A percentile compares a stretch with the other conserved stretches of the same genome.
Conservation (phyloP, 805 yeast species). For the Ogataea wickerhamii region DNA sequence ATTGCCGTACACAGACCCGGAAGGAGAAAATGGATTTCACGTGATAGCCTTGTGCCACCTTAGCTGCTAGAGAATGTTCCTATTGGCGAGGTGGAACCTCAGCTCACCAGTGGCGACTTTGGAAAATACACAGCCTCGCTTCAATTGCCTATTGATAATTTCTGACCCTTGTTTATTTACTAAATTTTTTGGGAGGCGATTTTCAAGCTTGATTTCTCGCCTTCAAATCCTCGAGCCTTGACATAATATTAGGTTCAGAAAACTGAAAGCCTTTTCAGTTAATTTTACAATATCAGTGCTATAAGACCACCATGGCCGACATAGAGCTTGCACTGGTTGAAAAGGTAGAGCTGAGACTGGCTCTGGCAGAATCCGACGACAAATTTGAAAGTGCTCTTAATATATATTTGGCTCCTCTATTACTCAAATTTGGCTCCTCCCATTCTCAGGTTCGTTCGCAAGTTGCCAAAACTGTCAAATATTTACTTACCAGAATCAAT, state of each 20-base stretch:
- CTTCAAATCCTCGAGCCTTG: not conserved
- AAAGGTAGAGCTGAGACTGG: constrained; percentile 78
- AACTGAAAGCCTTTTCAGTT: not conserved
- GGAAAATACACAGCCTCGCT: no score
- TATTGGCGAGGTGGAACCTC: no score
- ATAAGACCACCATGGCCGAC: constrained; percentile 23
- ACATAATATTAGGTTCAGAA: not conserved
- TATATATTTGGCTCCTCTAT: constrained; percentile 68
- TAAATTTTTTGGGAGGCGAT: not conserved
- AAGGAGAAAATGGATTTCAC: no score
- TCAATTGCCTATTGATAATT: no score
- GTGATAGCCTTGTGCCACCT: no score
- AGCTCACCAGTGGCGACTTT: no score
- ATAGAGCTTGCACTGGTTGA: constrained; percentile 60
- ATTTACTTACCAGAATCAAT: constrained; percentile 62
- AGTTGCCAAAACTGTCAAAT: constrained; percentile 58
- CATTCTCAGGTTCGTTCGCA: constrained; percentile 62
- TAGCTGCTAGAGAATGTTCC: no score
- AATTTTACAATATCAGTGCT: no score
- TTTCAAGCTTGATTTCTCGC: not conserved
- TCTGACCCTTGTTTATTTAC: no score
- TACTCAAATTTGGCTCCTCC: constrained; percentile 74
- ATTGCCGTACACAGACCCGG: no score
- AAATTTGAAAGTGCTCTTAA: constrained; percentile 60
- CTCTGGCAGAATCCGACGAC: constrained; percentile 64